Base-by-base conservation (phyloP, 2,329 filamentous ascomycete genomes). In the Botrytis paeoniae region DNA sequence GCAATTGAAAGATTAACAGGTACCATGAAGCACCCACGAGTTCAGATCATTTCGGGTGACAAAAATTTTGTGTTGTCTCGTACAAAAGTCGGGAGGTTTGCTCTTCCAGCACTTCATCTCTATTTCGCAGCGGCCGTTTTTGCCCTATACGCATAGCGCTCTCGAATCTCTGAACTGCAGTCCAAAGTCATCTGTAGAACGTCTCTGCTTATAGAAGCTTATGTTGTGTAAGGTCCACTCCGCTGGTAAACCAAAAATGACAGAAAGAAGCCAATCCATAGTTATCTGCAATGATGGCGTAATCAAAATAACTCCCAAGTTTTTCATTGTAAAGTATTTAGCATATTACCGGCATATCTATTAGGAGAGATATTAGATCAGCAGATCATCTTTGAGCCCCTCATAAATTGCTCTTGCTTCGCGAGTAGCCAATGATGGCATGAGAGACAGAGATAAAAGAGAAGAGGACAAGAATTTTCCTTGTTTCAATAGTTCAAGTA, bases 341-440 rank as follows among this genome's bases (percentile, higher is more conserved):
- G 18, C 54, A 69, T 69, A 59, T 57, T 57, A 32, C 65, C 35
- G n/a, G 65, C 65, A 69, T 69, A 29, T 39, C 16, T 29, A 57
- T 29, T 35, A 68, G 48, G 25, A 57, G 35, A 25, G n/a, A 54
- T 29, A 29, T 20, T 9, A 43, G 65, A 69, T 69, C 65, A 69
- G 65, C 65, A 57, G 65, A 69, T 37, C 45, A 12, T 57, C 12
- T 69, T 43, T 43, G 37, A n/a, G 29, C 35, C 14, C 39, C 20
- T 69, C 16, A 22, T 57, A 57, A 57, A 69, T 69, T 69, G 65
- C n/a, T 69, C 65, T 69, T 69, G 65, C 65, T 57, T 69, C 22
- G 18, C 5, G 22, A 32, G n/a, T 41, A 18, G 48, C 65, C 65
- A 69, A 69, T 69, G n/a, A 57, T 69, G 65, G 35, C 48, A 69